Conservation (phyloP, 176 grass and related monocot species). For the Pontederia paniculata region DNA sequence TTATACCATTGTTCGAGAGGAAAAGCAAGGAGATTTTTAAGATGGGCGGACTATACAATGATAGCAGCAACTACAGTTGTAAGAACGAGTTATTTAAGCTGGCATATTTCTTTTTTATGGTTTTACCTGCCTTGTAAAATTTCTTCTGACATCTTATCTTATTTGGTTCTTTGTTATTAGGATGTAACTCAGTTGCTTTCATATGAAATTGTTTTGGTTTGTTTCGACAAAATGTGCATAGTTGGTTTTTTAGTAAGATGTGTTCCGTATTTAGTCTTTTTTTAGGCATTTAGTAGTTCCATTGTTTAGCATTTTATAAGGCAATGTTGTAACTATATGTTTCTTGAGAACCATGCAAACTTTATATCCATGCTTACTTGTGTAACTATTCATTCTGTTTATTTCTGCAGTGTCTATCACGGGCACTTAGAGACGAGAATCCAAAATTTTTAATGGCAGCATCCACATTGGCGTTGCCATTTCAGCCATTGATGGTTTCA, state of each 20-base stretch:
- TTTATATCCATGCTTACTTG: not conserved
- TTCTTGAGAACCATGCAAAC: no score
- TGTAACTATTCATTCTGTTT: not conserved
- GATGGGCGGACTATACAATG: constrained; percentile 96
- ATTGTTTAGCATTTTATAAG: no score
- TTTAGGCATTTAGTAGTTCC: no score
- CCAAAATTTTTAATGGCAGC: constrained; percentile 81
- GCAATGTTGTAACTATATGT: no score
- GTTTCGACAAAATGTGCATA: no score
- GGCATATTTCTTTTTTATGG: not conserved
- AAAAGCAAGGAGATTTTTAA: constrained; percentile 64
- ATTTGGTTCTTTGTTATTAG: no score
- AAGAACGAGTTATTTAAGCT: constrained; percentile 22
- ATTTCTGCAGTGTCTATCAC: constrained; percentile 63
- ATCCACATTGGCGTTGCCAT: constrained; percentile 77
- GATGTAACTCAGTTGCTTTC: no score
- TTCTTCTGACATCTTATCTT: no score
- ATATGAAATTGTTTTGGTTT: no score
- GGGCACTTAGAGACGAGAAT: constrained; percentile 68
- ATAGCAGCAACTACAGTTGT: constrained; percentile 81
- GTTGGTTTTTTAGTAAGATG: no score
- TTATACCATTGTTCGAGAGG: constrained; percentile 82
- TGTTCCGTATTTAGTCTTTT: no score
- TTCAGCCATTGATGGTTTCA: constrained; percentile 91
- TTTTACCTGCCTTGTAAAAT: no score